These are phyloP conservation scores for Lasiosphaeria miniovina DNA, from an alignment of 495 filamentous ascomycete genomes.

Conservation along the genomic window DNA sequence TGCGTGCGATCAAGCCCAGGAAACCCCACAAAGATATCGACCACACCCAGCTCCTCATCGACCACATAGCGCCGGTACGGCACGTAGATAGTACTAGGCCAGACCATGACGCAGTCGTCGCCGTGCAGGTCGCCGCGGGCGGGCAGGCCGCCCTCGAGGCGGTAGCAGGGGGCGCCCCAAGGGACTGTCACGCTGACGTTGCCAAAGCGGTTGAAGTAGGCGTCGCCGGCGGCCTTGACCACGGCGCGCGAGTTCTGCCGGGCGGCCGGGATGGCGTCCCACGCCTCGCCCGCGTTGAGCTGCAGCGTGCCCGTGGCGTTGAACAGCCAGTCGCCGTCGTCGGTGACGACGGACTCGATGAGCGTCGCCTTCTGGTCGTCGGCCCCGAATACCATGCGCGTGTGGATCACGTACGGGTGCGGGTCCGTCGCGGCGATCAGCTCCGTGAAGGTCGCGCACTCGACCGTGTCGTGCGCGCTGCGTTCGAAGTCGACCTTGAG, in stretches of 20 bases:
- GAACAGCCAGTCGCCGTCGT: constrained; percentile 40
- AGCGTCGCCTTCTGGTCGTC: constrained; percentile 29
- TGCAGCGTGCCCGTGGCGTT: constrained; percentile 36
- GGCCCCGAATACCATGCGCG: constrained; percentile 27
- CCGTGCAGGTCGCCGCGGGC: constrained; percentile 9
- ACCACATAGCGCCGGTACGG: constrained; percentile 40
- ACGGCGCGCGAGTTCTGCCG: constrained; percentile 28
- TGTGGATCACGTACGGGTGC: constrained; percentile 38
- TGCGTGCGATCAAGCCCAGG: constrained; percentile 35
- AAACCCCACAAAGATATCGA: constrained; percentile 38
- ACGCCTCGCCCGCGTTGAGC: constrained; percentile 32
- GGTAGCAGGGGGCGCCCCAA: constrained; percentile 32
- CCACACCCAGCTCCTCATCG: constrained; percentile 36
- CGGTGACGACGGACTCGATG: constrained; percentile 37
- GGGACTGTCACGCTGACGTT: constrained; percentile 33
- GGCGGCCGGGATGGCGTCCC: constrained; percentile 33
- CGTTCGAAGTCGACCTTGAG: constrained; percentile 23
- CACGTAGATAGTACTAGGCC: constrained; percentile 31
- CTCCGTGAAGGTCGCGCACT: constrained; percentile 49
- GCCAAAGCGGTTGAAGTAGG: constrained; percentile 38
- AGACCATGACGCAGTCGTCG: constrained; percentile 13
- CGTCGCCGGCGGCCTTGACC: constrained; percentile 35
- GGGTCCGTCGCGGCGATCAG: constrained; percentile 40
- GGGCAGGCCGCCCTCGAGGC: constrained; percentile 36
- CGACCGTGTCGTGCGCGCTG: constrained; percentile 28